These are phyloP conservation scores for Astrocystis sublimbata DNA, from an alignment of 495 filamentous ascomycete species.

Conservation along the genomic window DNA sequence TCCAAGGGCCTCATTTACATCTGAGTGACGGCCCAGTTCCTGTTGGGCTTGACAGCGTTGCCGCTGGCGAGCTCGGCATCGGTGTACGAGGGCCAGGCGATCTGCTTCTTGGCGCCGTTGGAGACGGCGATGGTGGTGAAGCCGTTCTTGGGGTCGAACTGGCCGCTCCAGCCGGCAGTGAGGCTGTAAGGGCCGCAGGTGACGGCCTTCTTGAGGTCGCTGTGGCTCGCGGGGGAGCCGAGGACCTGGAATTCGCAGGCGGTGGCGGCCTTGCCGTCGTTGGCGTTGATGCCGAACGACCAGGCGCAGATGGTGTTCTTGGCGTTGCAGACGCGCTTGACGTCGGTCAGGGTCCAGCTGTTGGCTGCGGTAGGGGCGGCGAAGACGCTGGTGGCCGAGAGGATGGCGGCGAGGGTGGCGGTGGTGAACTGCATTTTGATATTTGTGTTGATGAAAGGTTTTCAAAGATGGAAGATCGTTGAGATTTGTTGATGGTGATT, in stretches of 20 bases:
- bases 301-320: constrained; percentile 44
- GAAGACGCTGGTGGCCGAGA: constrained; percentile 40
- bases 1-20: constrained; percentile 8
- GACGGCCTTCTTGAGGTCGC: constrained; percentile 29
- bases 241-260: constrained; percentile 40
- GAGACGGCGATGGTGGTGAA: constrained; percentile 51
- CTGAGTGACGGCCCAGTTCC: constrained; percentile 33
- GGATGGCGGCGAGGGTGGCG: constrained; percentile 31
- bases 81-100: constrained; percentile 46
- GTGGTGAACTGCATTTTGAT: constrained; percentile 46
- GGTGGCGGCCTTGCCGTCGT: constrained; percentile 22
- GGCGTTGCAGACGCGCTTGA: constrained; percentile 46
- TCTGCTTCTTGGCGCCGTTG: constrained; percentile 41
- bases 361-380: constrained; percentile 33
- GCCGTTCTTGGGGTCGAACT: constrained; percentile 48
- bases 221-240: constrained; percentile 36
- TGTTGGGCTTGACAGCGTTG: constrained; percentile 42
- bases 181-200: constrained; percentile 44
- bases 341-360: constrained; percentile 41
- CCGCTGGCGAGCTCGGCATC: constrained; percentile 44
- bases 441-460: constrained; percentile 20
- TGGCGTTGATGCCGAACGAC: constrained; percentile 44
- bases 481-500: not conserved
- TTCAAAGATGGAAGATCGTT: constrained; percentile 18
- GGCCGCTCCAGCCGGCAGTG: constrained; percentile 50